Conservation (phyloP, 148 eudicot genomes). For the Camellia lanceoleosa region DNA sequence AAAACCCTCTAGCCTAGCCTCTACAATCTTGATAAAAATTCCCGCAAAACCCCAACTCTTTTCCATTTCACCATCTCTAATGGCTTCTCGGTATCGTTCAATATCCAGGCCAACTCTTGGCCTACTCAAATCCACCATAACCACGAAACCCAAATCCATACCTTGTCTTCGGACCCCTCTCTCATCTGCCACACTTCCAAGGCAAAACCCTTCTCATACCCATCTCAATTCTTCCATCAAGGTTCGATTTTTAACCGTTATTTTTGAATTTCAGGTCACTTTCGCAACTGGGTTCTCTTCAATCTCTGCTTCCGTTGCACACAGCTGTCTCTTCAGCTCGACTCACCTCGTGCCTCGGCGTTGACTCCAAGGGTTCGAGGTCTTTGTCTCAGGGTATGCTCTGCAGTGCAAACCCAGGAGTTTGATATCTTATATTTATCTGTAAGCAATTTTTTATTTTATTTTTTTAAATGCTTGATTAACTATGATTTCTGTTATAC, state of each 20-base stretch:
- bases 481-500: slow-evolving; percentile 3
- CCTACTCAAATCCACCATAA: slow-evolving; percentile 49
- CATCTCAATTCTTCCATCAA: slow-evolving; percentile 14
- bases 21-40: no score
- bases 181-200: slow-evolving; percentile 41
- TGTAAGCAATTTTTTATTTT: slow-evolving; percentile 32
- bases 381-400: slow-evolving; percentile 98
- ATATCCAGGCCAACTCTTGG: slow-evolving; percentile 54
- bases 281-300: slow-evolving; percentile 63
- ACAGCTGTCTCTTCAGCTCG: slow-evolving; percentile 79
- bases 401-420: slow-evolving; percentile 95
- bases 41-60: neutral
- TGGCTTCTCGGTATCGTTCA: slow-evolving; percentile 66
- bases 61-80: slow-evolving; percentile 7
- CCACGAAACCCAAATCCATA: slow-evolving; percentile 32
- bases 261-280: slow-evolving; percentile 57
- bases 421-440: slow-evolving; percentile 60
- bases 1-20: neutral
- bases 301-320: slow-evolving; percentile 80
- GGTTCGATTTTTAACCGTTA: slow-evolving; percentile 19
- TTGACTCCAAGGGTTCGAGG: slow-evolving; percentile 71
- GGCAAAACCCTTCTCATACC: slow-evolving; percentile 28
- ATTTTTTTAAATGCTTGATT: neutral
- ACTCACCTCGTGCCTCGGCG: slow-evolving; percentile 77
- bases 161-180: slow-evolving; percentile 32